Conservation (phyloP, 768 basidiomycete genomes). For the Melanogaster broomeanus region DNA sequence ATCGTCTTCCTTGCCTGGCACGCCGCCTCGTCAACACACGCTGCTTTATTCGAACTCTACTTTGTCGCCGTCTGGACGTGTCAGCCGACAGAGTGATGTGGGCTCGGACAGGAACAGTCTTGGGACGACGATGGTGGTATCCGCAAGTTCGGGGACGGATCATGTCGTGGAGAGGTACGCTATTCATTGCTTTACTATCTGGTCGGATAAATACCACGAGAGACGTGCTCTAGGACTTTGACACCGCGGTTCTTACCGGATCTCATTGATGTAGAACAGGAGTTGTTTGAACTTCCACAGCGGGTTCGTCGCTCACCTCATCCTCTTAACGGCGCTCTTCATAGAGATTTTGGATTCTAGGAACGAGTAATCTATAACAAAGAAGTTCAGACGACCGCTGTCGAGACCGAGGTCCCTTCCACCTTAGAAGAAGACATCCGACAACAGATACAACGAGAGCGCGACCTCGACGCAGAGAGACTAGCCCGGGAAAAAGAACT, state of each 20-base stretch:
- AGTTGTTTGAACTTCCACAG: slow-evolving; percentile 86
- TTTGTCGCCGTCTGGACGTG: slow-evolving; percentile 55
- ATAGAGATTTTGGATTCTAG: slow-evolving; percentile 34
- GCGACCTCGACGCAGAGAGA: slow-evolving; percentile 70
- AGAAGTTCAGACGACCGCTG: slow-evolving; percentile 74
- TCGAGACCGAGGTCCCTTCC: slow-evolving; percentile 54
- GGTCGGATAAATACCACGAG: slow-evolving; percentile 2
- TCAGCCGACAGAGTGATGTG: slow-evolving; percentile 71
- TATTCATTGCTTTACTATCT: background rate
- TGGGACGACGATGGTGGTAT: slow-evolving; percentile 47
- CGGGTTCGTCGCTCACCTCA: slow-evolving; percentile 50
- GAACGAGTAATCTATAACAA: slow-evolving; percentile 84
- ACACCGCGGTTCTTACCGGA: slow-evolving; percentile 70
- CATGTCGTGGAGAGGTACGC: slow-evolving; percentile 70
- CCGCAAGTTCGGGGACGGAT: slow-evolving; percentile 60
- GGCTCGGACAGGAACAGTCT: slow-evolving; percentile 49
- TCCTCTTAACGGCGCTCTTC: background rate
- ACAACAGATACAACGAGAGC: slow-evolving; percentile 63
- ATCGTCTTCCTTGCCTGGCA: slow-evolving; percentile 69
- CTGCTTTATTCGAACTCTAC: slow-evolving; percentile 38
- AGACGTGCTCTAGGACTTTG: slow-evolving; percentile 45
- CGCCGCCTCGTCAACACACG: slow-evolving; percentile 51
- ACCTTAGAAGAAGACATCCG: slow-evolving; percentile 74
- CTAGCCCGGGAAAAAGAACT: slow-evolving; percentile 72
- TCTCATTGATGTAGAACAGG: slow-evolving; percentile 86